Base-by-base conservation (phyloP, 2,329 filamentous ascomycete species). In the Sclerotinia minor region DNA sequence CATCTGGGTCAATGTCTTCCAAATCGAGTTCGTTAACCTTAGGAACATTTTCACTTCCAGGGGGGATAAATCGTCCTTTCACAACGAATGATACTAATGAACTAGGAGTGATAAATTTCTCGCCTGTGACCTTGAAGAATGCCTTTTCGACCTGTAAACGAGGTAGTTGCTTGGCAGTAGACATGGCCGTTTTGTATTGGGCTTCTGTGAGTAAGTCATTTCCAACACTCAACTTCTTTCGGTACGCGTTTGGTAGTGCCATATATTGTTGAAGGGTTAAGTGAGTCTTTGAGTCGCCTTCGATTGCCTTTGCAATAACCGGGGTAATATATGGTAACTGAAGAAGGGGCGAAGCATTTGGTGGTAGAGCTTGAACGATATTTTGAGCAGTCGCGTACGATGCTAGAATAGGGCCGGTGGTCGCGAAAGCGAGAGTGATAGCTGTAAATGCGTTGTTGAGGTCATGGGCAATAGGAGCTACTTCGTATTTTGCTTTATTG, bases 121-220 rank as follows among this genome's bases (percentile, higher is more conserved):
- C 96, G 77, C 95, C 95, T 64, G 92, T 89, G 57, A 99, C 96
- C 83, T 99, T 99, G 87, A 99, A 99, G 81, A 97, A 99, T 9
- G 93, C 92, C 81, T 93, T 96, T 76, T 92, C 92, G 15, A 99
- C 88, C 68, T 91, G 86, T 67, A 99, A 84, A 71, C 88, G 86
- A 1, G 95, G 95, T 38, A 99, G 84, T 79, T 97, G 92, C 74
- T 88, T 87, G 38, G 93, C 94, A 41, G 97, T 90, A 58, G 81
- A 80, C 69, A 97, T 83, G 49, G 90, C 91, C 53, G 89, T 85
- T 71, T 87, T 82, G 80, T 97, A 97, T 78, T 97, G 87, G 69
- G 86, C 80, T 72, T 92, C 89, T 5, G 85, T 89, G 49, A 99
- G 81, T 52, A 94, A 88, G 52, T 83, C 84, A 67, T 88, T 83